phyloP scores from a whole-genome alignment of 2,329 filamentous ascomycete species.

The Fusarium sambucinum region DNA sequence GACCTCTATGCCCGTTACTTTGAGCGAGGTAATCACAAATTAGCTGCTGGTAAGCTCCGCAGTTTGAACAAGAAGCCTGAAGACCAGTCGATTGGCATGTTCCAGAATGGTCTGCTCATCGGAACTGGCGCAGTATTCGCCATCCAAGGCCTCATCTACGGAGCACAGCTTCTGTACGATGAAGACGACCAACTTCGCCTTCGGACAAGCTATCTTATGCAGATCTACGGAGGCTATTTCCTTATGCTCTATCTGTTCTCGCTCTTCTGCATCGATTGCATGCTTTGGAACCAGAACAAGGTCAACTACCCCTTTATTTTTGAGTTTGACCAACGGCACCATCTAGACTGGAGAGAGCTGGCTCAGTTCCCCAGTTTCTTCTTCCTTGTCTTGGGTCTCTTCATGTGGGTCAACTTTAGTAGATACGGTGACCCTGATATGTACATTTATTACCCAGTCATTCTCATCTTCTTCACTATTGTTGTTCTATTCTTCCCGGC shows the following conservation, averaged over 20 bases:
- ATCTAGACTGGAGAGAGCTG: constrained; percentile 90
- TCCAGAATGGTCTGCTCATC: constrained; percentile 73
- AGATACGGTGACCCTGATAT: constrained; percentile 73
- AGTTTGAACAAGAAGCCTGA: constrained; percentile 71
- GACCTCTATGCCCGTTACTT: constrained; percentile 96
- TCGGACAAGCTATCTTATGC: constrained; percentile 77
- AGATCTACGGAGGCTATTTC: constrained; percentile 95
- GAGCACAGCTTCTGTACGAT: constrained; percentile 63
- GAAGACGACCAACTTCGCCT: constrained; percentile 61
- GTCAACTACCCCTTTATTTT: constrained; percentile 98
- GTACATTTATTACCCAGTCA: constrained; percentile 87
- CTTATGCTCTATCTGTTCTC: constrained; percentile 82
- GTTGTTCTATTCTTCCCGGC: constrained; percentile 81
- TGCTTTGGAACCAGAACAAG: constrained; percentile 83
- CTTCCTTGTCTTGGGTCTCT: constrained; percentile 79
- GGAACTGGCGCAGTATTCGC: constrained; percentile 75
- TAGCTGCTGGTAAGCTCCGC: constrained; percentile 88
- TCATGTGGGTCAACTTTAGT: constrained; percentile 91
- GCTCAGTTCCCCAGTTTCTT: constrained; percentile 89
- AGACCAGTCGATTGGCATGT: constrained; percentile 69
- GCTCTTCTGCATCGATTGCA: constrained; percentile 88
- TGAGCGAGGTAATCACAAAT: constrained; percentile 91
- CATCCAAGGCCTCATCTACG: constrained; percentile 74
- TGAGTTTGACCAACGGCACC: constrained; percentile 89
- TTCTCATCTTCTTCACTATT: constrained; percentile 77